Base-by-base conservation (phyloP, 75 land plant genomes). In the Pinus tabuliformis region DNA sequence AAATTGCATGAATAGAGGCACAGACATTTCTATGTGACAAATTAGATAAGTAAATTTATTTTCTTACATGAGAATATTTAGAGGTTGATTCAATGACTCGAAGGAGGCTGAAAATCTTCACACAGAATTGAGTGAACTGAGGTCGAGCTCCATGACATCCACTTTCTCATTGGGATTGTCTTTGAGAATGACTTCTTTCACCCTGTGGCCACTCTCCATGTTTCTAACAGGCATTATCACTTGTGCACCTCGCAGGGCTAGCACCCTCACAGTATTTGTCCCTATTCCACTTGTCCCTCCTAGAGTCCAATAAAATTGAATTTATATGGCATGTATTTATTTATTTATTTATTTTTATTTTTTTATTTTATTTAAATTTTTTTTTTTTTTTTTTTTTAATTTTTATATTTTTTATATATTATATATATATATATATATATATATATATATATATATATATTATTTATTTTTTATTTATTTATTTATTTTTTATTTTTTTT, bases 231-330 rank as follows among this genome's bases (percentile, higher is more conserved):
- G 79, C 52, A 86, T 76, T 39, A 86, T 71, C n/a, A 86, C 82
- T 26, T 65, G 78, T 4, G 86, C 88, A 3, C 88, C 88, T 68
- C 81, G 62, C 36, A 78, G 13, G 0, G 88, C 85, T 54, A 89
- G 63, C 8, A 83, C 88, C 37, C 88, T 78, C 24, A 81, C 74
- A 16, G 88, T 89, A 73, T 89, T 88, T 22, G 77, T 58, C 0
- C 91, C 91, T 68, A 89, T 86, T 30, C 91, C 91, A 79, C 83
- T 72, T 52, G 91, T 80, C 6, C 80, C 88, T 37, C 91, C 91
- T 89, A 65, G 1, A 30, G 30, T 30, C 30, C 30, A 30, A 30
- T 30, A 30, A 30, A 30, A 30, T 30, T 30, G 30, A 30, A 30
- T 30, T 30, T 30, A 30, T 30, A 30, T 30, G n/a, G n/a, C n/a